phyloP scores from a whole-genome alignment of 2,329 filamentous ascomycete species.

The Atkinsonella hypoxylon region DNA sequence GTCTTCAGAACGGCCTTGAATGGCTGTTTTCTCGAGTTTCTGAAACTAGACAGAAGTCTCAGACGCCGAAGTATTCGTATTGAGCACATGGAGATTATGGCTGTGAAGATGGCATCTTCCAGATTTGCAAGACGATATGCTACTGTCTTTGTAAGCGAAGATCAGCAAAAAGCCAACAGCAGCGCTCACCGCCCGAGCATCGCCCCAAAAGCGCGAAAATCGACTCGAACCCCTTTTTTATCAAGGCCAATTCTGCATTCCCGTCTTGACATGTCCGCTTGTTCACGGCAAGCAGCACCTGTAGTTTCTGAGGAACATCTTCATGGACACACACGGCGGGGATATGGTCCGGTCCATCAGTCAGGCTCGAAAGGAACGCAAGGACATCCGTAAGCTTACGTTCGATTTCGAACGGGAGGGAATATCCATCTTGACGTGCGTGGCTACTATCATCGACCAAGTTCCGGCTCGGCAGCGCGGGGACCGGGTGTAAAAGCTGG shows the following conservation, averaged over 20 bases:
- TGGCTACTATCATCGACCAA: background rate
- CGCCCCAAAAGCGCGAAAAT: background rate
- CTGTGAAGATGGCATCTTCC: slow-evolving; percentile 13
- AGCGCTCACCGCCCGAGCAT: background rate
- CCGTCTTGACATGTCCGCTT: slow-evolving; percentile 7
- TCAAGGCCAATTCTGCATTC: background rate
- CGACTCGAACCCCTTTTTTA: background rate
- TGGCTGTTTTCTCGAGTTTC: background rate
- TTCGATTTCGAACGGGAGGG: slow-evolving; percentile 21
- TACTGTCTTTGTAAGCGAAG: background rate
- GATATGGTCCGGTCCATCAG: slow-evolving; percentile 18
- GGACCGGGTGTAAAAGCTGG: slow-evolving; percentile 15
- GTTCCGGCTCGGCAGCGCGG: slow-evolving; percentile 11
- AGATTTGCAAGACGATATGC: background rate
- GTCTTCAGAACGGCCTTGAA: background rate
- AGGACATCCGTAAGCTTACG: slow-evolving; percentile 16
- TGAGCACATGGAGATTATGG: slow-evolving; percentile 21
- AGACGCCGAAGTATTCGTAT: slow-evolving; percentile 18
- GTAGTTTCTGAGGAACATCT: slow-evolving; percentile 8
- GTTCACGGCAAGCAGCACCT: slow-evolving; percentile 22
- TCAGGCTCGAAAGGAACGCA: slow-evolving; percentile 21
- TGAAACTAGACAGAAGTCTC: slow-evolving; percentile 8
- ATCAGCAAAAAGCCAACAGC: background rate
- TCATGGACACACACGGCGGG: slow-evolving; percentile 23
- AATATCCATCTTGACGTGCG: slow-evolving; percentile 9